Evolutionary conservation across 2,329 filamentous ascomycete species (phyloP).

Genomic region (Paraphaeosphaeria minitans): DNA sequence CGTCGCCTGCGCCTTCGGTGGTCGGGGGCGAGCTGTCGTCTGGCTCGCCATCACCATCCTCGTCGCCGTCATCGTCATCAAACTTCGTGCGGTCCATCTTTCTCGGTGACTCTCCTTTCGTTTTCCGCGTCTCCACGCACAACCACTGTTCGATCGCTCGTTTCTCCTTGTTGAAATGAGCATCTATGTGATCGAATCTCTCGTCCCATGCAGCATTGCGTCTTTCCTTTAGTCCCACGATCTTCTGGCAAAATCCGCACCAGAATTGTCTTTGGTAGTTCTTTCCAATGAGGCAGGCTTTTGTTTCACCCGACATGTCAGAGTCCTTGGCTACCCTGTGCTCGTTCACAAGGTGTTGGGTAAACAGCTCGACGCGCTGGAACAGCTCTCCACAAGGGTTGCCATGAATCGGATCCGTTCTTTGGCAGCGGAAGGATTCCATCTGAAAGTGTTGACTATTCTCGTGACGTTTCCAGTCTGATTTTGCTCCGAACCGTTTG

Average conservation of each 20-base stretch:
- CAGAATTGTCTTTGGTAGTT: conserved; percentile 73
- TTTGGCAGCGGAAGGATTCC: conserved; percentile 73
- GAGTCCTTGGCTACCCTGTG: conserved; percentile 48
- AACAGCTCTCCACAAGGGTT: conserved; percentile 63
- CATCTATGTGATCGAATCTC: conserved; percentile 75
- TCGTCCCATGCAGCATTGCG: conserved; percentile 64
- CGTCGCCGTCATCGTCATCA: conserved; percentile 26
- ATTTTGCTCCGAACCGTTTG: conserved; percentile 86
- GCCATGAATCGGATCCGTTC: not conserved
- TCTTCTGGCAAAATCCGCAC: conserved; percentile 79
- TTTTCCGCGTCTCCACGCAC: conserved; percentile 45
- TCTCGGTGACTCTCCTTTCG: conserved; percentile 36
- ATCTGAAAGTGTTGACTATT: conserved; percentile 74
- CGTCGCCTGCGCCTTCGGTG: not conserved
- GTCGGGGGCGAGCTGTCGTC: conserved; percentile 6
- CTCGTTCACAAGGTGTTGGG: conserved; percentile 62
- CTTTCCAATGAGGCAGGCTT: conserved; percentile 65
- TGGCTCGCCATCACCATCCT: conserved; percentile 11
- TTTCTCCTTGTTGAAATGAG: conserved; percentile 66
- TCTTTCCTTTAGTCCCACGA: conserved; percentile 58
- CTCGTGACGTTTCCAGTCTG: conserved; percentile 93
- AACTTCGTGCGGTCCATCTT: conserved; percentile 24
- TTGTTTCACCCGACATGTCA: conserved; percentile 52
- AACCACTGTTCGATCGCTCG: conserved; percentile 63
- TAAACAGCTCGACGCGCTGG: conserved; percentile 64